Conservation (phyloP, 306 rosid species). For the Rosa rugosa region DNA sequence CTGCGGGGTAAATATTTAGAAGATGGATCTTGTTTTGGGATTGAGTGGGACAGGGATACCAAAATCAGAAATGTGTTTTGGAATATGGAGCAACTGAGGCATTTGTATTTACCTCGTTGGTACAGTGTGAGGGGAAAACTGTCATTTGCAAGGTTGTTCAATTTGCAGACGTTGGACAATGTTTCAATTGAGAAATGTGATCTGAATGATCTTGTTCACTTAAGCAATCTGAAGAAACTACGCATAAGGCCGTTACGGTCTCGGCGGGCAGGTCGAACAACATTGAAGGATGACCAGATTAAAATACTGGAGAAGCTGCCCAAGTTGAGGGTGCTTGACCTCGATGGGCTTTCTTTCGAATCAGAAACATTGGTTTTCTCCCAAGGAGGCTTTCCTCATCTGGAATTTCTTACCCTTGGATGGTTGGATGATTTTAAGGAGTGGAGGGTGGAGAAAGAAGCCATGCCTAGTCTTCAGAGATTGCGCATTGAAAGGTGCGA, state of each 20-base stretch:
- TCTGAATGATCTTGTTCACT: not conserved
- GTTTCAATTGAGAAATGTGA: not conserved
- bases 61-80: not conserved
- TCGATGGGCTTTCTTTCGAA: fast-evolving
- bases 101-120: too few species aligned
- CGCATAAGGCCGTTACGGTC: too few species aligned
- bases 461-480: slow-evolving; percentile 18
- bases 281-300: slow-evolving; percentile 36
- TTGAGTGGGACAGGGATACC: too few species aligned
- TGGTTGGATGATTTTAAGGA: not conserved
- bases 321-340: slow-evolving; percentile 37
- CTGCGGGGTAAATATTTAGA: not conserved
- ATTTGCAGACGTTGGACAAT: not conserved
- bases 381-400: slow-evolving; percentile 36
- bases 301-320: slow-evolving; percentile 41
- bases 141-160: not conserved
- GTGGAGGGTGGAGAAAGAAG: slow-evolving; percentile 43
- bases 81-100: too few species aligned
- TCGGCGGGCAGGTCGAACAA: too few species aligned
- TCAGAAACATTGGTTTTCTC: slow-evolving; percentile 25
- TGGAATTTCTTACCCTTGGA: not conserved
- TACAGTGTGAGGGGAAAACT: too few species aligned
- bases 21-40: not conserved
- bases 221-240: not conserved
- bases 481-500: too few species aligned